These are phyloP conservation scores for Neofusicoccum ribis DNA, from an alignment of 2,329 filamentous ascomycete species.

Conservation along the genomic window DNA sequence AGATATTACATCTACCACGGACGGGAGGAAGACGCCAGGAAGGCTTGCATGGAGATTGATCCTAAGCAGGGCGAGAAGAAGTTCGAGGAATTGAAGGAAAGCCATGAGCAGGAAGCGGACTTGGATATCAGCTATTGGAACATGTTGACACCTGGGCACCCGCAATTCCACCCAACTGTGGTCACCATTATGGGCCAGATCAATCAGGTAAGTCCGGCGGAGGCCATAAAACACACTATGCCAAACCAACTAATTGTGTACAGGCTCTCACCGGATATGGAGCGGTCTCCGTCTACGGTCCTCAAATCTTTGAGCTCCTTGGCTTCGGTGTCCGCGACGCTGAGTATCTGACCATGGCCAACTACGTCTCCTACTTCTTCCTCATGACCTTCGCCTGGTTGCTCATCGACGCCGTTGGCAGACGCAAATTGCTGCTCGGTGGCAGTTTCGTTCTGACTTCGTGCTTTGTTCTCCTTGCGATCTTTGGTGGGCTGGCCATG, in stretches of 20 bases:
- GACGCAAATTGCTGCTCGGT: slow-evolving; percentile 55
- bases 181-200: slow-evolving; percentile 64
- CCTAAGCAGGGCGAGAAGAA: slow-evolving; percentile 52
- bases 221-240: no score
- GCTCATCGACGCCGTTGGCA: slow-evolving; percentile 57
- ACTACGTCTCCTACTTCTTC: slow-evolving; percentile 62
- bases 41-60: slow-evolving; percentile 51
- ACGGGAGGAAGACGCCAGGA: slow-evolving; percentile 51
- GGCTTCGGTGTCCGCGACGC: slow-evolving; percentile 54
- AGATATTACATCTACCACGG: slow-evolving; percentile 58
- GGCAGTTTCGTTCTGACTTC: slow-evolving; percentile 51
- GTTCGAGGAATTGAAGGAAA: slow-evolving; percentile 52
- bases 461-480: slow-evolving; percentile 53
- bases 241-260: not conserved
- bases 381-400: slow-evolving; percentile 64
- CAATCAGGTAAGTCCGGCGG: slow-evolving; percentile 48
- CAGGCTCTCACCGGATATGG: slow-evolving; percentile 59
- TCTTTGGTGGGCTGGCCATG: slow-evolving; percentile 53
- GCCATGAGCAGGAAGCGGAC: slow-evolving; percentile 52
- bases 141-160: slow-evolving; percentile 57
- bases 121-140: slow-evolving; percentile 54
- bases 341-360: slow-evolving; percentile 60
- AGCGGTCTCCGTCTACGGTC: slow-evolving; percentile 63
- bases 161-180: slow-evolving; percentile 62
- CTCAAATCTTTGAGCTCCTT: slow-evolving; percentile 63